Evolutionary conservation across 768 basidiomycete genomes (phyloP).

Genomic region (Lactarius trivialis): DNA sequence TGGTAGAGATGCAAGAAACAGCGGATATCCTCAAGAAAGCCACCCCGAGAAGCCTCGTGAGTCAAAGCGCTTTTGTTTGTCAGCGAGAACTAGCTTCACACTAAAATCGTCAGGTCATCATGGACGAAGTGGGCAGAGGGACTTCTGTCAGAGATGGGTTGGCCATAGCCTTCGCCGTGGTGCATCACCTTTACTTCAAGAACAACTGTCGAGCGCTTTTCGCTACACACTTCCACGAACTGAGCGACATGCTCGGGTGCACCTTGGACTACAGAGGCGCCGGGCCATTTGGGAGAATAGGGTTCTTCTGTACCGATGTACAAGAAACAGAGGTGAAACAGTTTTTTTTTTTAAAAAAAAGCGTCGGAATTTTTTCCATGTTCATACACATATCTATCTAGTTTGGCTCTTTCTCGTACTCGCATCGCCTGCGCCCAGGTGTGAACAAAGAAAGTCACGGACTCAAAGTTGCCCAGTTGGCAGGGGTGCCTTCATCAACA

Average conservation of each 20-base stretch:
- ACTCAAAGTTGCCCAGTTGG: slow-evolving; percentile 80
- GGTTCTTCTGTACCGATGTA: slow-evolving; percentile 87
- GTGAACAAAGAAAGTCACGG: slow-evolving; percentile 90
- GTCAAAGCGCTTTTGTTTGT: slow-evolving; percentile 24
- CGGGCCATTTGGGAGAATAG: slow-evolving; percentile 53
- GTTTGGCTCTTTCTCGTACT: slow-evolving; percentile 78
- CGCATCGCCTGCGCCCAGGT: slow-evolving; percentile 72
- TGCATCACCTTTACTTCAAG: slow-evolving; percentile 69
- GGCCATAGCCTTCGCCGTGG: slow-evolving; percentile 87
- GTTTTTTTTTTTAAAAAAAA: not conserved
- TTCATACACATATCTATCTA: slow-evolving; percentile 29
- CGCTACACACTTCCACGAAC: slow-evolving; percentile 97
- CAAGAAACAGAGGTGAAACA: slow-evolving; percentile 63
- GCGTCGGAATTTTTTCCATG: not conserved
- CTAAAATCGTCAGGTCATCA: slow-evolving; percentile 65
- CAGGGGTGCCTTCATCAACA: slow-evolving; percentile 67
- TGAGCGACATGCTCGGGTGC: slow-evolving; percentile 77
- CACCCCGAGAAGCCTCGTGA: slow-evolving; percentile 74
- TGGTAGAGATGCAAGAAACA: slow-evolving; percentile 97
- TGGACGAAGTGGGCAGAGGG: slow-evolving; percentile 99
- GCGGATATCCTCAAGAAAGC: slow-evolving; percentile 84
- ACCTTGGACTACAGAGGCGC: slow-evolving; percentile 36
- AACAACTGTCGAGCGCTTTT: slow-evolving; percentile 84
- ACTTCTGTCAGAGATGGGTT: slow-evolving; percentile 90
- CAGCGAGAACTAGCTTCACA: not conserved